phyloP scores from a whole-genome alignment of 140 eudicot species.

The Cichorium intybus region DNA sequence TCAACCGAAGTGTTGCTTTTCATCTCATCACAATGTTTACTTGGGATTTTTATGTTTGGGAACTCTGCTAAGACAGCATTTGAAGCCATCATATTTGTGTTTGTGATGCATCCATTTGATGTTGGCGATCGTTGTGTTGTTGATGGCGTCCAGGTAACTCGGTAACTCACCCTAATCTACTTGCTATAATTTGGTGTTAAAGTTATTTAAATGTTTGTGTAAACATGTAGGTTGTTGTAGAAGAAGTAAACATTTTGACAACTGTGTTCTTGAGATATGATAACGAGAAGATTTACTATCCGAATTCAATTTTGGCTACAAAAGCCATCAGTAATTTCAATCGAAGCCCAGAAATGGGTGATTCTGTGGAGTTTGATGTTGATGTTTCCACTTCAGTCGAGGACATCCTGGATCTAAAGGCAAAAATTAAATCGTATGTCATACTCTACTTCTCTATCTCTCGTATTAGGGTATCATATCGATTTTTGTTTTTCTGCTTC shows the following conservation, averaged over 20 bases:
- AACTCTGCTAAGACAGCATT: slow-evolving; percentile 52
- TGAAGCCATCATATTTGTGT: slow-evolving; percentile 73
- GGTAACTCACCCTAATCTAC: slow-evolving; percentile 24
- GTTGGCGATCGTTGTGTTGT: slow-evolving; percentile 84
- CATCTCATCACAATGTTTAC: slow-evolving; percentile 68
- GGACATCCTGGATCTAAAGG: slow-evolving; percentile 46
- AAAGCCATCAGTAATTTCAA: slow-evolving; percentile 74
- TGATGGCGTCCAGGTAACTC: slow-evolving; percentile 71
- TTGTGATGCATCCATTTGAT: slow-evolving; percentile 75
- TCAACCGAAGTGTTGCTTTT: slow-evolving; percentile 63
- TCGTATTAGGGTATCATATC: neutral
- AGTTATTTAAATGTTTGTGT: neutral
- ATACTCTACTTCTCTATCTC: neutral
- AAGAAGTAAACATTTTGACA: slow-evolving; percentile 72
- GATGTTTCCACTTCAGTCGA: slow-evolving; percentile 59
- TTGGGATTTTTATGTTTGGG: slow-evolving; percentile 67
- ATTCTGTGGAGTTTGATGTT: slow-evolving; percentile 51
- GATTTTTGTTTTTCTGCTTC: neutral
- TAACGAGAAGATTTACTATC: slow-evolving; percentile 71
- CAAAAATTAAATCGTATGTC: slow-evolving; percentile 54
- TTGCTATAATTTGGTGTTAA: neutral
- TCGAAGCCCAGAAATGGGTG: slow-evolving; percentile 66
- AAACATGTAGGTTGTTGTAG: slow-evolving; percentile 59
- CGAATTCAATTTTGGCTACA: slow-evolving; percentile 52
- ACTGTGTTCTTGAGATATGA: slow-evolving; percentile 69